Evolutionary conservation across 2,329 filamentous ascomycete species (phyloP).

Genomic region (Hypoxylon sp.): DNA sequence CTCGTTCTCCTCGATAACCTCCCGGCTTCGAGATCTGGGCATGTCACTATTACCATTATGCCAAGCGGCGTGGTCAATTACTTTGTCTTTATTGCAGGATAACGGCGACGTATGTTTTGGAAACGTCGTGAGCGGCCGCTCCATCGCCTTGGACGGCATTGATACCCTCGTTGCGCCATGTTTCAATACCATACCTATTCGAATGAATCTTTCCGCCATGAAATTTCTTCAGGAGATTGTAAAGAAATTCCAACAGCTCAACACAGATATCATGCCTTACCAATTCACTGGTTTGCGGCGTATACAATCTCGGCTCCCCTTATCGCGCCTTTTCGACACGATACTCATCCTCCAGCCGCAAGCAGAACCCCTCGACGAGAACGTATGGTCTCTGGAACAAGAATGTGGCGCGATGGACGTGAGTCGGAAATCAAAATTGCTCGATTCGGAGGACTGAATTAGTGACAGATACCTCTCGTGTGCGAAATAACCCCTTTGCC

Average conservation of each 20-base stretch:
- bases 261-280: slow-evolving; percentile 71
- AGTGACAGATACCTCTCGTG: slow-evolving; percentile 73
- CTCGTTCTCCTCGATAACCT: slow-evolving; percentile 61
- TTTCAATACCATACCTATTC: slow-evolving; percentile 88
- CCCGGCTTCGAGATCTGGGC: slow-evolving; percentile 63
- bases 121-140: slow-evolving; percentile 84
- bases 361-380: slow-evolving; percentile 65
- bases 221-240: slow-evolving; percentile 69
- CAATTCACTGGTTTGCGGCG: slow-evolving; percentile 81
- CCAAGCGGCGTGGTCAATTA: slow-evolving; percentile 79
- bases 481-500: slow-evolving; percentile 76
- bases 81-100: slow-evolving; percentile 69
- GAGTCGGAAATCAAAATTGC: slow-evolving; percentile 44
- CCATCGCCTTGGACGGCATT: slow-evolving; percentile 72
- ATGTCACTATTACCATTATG: slow-evolving; percentile 74
- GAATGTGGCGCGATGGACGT: slow-evolving; percentile 77
- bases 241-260: slow-evolving; percentile 70
- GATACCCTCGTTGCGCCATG: slow-evolving; percentile 86
- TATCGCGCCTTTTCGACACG: slow-evolving; percentile 78
- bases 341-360: slow-evolving; percentile 82
- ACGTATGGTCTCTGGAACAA: slow-evolving; percentile 67
- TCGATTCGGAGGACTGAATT: slow-evolving; percentile 36
- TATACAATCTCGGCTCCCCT: slow-evolving; percentile 68
- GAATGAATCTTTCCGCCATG: slow-evolving; percentile 64
- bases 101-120: slow-evolving; percentile 84